Percentiles rank a stretch among this genome's conserved stretches.
phyloP scores from a whole-genome alignment of 257 asterid species.

The Haberlea rhodopensis region DNA sequence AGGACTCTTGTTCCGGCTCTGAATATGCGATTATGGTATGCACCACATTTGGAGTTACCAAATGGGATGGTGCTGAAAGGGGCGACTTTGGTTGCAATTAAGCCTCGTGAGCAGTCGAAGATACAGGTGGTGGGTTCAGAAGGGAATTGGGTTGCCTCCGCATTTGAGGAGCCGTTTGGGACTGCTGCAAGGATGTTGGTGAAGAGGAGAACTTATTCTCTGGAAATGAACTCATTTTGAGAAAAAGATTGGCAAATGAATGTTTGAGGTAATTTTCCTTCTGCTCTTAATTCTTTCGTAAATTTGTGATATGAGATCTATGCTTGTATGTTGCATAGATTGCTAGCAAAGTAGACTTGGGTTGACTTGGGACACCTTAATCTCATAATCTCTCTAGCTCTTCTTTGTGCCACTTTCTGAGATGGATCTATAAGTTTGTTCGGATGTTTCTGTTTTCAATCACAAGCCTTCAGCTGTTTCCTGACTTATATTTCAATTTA shows the following conservation, averaged over 20 bases:
- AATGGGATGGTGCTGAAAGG: constrained; percentile 81
- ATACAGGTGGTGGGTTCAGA: constrained; percentile 51
- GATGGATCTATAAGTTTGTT: not conserved
- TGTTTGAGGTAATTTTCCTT: constrained; percentile 33
- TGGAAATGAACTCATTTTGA: constrained; percentile 86
- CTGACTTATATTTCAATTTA: not conserved
- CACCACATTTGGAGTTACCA: no score
- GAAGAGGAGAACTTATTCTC: constrained; percentile 79
- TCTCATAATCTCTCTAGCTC: not conserved
- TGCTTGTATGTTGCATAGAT: constrained; percentile 1
- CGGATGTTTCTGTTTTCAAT: not conserved
- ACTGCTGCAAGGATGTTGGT: constrained; percentile 81
- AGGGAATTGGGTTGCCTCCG: constrained; percentile 60
- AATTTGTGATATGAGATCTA: constrained; percentile 13
- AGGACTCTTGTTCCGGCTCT: no score
- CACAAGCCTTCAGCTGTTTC: not conserved
- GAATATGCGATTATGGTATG: no score
- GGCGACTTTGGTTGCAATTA: constrained; percentile 80
- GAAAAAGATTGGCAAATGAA: not conserved
- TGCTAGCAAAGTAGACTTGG: not conserved
- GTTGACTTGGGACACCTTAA: not conserved
- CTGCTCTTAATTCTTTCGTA: not conserved
- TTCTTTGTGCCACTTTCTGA: not conserved
- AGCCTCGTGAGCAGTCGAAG: constrained; percentile 74
- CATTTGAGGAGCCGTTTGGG: constrained; percentile 74